Evolutionary conservation across 306 rosid genomes (phyloP), one percentile per base, ranked within the genome.

Genomic region (Castanopsis chinensis): DNA sequence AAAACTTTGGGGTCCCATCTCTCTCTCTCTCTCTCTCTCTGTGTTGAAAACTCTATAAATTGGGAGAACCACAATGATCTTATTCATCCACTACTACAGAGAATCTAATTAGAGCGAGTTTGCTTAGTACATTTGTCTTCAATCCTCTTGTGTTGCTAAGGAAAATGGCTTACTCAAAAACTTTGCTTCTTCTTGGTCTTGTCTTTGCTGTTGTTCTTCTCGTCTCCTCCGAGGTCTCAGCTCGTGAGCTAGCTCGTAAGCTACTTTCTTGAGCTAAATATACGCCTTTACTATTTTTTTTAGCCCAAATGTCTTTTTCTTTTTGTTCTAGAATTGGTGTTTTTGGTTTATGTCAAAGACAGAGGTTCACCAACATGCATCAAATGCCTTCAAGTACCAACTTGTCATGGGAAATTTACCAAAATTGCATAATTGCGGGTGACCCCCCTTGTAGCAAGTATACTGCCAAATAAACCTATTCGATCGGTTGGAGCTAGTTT

Each of bases 131-230:
- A 59, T 10, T 27, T 27, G 71, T 65, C 23, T 65, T n/a, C 14
- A 7, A 32, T 32, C 12, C 71, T 63, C 43, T 65, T 18, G 18
- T 1, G 18, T 17, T 27, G 37, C 28, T 25, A 17, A 2, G 21
- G 17, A 63, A 43, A 14, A 79, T 79, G 83, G 83, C 78, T 37
- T 37, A 14, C 64, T 49, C 77, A 61, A 78, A 78, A 77, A 30
- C 71, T 6, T 65, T 65, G 57, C 70, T 67, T 69, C 76, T 74
- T 18, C 52, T 74, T 57, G 63, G 79, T 5, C 79, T 80, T 43
- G 76, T 21, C 69, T 68, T 68, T 7, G 63, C 71, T 35, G 30
- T 74, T 20, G 63, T 80, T 20, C 28, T 74, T 9, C 60, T 68
- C 5, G 43, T 80, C 79, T 74, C 75, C 17, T 54, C 75, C 6